Conservation (phyloP, 2,329 filamentous ascomycete genomes). For the Knufia petricola region DNA sequence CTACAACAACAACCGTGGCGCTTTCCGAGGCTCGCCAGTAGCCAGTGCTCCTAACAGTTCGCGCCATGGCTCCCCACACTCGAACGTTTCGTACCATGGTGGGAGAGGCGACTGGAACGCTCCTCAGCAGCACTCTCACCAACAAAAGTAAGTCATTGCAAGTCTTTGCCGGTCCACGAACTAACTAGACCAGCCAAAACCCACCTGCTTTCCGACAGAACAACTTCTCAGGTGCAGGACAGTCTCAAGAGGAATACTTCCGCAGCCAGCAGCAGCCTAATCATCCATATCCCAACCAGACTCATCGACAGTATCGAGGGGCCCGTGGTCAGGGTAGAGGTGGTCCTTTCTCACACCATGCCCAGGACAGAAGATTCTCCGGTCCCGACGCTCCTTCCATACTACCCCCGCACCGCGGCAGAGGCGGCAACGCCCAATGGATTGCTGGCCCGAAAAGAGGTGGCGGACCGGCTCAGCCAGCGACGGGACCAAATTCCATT, state of each 20-base stretch:
- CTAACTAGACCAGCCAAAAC: slow-evolving; percentile 32
- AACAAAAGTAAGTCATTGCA: slow-evolving; percentile 40
- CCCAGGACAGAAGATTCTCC: slow-evolving; percentile 20
- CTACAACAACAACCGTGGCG: slow-evolving; percentile 35
- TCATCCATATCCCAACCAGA: slow-evolving; percentile 43
- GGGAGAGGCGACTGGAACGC: slow-evolving; percentile 46
- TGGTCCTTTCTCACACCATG: slow-evolving; percentile 41
- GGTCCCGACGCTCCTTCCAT: slow-evolving; percentile 9
- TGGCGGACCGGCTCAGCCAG: slow-evolving; percentile 25
- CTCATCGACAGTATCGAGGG: slow-evolving; percentile 42
- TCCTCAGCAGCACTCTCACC: slow-evolving; percentile 33
- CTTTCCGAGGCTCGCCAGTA: slow-evolving; percentile 48
- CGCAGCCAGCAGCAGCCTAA: slow-evolving; percentile 39
- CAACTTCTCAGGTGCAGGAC: slow-evolving; percentile 44
- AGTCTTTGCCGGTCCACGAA: slow-evolving; percentile 12
- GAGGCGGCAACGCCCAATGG: slow-evolving; percentile 59
- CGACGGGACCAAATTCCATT: slow-evolving; percentile 28
- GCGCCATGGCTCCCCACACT: slow-evolving; percentile 52
- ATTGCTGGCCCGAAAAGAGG: slow-evolving; percentile 46
- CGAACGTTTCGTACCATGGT: slow-evolving; percentile 50
- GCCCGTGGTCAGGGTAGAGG: slow-evolving; percentile 50
- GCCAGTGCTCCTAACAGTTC: slow-evolving; percentile 46
- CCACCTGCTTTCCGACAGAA: slow-evolving; percentile 53
- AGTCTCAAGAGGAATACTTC: slow-evolving; percentile 42
- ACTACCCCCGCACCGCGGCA: slow-evolving; percentile 36